Conservation (phyloP, 345 rosid genomes). For the Atalantia buxifolia region DNA sequence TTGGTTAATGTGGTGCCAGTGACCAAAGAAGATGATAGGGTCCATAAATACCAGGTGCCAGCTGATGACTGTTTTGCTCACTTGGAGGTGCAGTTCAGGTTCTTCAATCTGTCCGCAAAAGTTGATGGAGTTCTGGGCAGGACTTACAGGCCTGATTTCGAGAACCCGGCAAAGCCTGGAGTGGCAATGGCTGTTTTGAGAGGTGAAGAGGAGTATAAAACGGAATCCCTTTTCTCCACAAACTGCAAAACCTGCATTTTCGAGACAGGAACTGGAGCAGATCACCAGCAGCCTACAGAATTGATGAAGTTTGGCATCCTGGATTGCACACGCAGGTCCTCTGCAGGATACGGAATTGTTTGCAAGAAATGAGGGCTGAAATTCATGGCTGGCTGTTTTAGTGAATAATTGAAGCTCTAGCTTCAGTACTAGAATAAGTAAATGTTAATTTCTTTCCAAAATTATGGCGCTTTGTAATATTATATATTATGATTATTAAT, state of each 20-base stretch:
- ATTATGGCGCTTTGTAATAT: not conserved
- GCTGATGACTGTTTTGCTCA: constrained; percentile 15
- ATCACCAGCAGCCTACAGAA: not conserved
- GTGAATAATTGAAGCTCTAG: constrained; percentile 2
- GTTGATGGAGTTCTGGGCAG: constrained; percentile 21
- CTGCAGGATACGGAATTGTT: constrained; percentile 26
- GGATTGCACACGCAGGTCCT: constrained; percentile 25
- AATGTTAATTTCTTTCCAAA: not conserved
- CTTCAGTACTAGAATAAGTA: constrained; percentile 3
- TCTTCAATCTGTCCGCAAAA: constrained; percentile 4
- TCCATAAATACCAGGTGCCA: constrained; percentile 17
- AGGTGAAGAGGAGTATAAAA: constrained; percentile 15
- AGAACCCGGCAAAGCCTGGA: constrained; percentile 16
- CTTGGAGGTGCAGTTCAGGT: constrained; percentile 23
- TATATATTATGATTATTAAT: too few relatives aligned
- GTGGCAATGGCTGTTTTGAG: constrained; percentile 26
- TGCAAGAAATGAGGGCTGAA: constrained; percentile 21
- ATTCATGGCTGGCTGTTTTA: not conserved
- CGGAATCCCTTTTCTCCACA: not conserved
- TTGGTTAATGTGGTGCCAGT: constrained; percentile 22
- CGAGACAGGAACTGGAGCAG: not conserved
- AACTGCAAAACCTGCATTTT: constrained; percentile 12
- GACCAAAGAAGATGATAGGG: constrained; percentile 19
- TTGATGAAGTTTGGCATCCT: constrained; percentile 6
- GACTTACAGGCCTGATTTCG: constrained; percentile 18